Base-by-base conservation (phyloP, 2,329 filamentous ascomycete species). In the Xylariales sp. region DNA sequence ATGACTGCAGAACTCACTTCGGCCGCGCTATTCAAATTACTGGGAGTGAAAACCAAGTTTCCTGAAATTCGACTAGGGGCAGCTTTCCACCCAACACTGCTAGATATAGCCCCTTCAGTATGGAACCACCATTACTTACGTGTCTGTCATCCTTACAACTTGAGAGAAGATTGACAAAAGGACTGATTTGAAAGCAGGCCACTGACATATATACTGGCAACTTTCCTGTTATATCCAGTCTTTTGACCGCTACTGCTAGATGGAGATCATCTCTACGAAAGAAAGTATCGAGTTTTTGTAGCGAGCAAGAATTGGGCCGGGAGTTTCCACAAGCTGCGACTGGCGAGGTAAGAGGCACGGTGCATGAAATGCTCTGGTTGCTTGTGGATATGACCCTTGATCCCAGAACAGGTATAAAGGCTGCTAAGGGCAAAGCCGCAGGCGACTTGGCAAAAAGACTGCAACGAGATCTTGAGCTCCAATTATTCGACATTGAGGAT, bases 121-220 rank as follows among this genome's bases (percentile, higher is more conserved):
- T 62, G 57, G 55, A 57, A 61, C 33, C 46, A 52, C 12, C 47
- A 44, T 8, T 59, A 62, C 42, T 51, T 59, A 13, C 47, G 55
- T 48, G 59, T 54, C 19, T 35, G 42, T 35, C 1, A 7, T 6
- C 21, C 17, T 4, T 13, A 12, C 8, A 16, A 18, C 20, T 6
- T 16, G 21, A 31, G 7, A 5, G 6, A 28, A 5, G 11, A 11
- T 16, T 30, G 21, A 19, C 13, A 14, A 15, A 34, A n/a, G n/a
- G n/a, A n/a, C n/a, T n/a, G 19, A 31, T 24, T 29, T 8, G 4
- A 12, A 11, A 4, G 6, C 32, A 30, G 32, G 21, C 21, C 12
- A 35, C 20, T 7, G 36, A 19, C 6, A 18, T n/a, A 5, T 33
- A 39, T 12, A 16, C 37, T 16, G 27, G 13, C 12, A 32, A 33